Percentiles rank a stretch among this genome's conserved stretches.
Evolutionary conservation across 129 eudicot genomes (phyloP).

Genomic region (Chrysanthemum lavandulifolium): DNA sequence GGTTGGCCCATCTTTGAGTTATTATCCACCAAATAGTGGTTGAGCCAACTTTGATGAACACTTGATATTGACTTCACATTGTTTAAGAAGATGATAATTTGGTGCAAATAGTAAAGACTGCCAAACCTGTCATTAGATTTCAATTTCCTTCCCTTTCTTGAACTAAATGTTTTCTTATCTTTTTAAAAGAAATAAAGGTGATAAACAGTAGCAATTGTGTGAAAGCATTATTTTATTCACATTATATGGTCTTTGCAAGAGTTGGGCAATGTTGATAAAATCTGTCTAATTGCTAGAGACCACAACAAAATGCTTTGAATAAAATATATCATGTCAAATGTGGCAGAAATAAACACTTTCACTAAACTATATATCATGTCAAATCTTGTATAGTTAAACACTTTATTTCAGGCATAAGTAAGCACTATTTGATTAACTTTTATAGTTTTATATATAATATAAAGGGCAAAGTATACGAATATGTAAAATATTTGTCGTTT

Average conservation of each 20-base stretch:
- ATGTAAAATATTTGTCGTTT: too few relatives aligned
- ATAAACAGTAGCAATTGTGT: too few relatives aligned
- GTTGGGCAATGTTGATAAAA: background rate
- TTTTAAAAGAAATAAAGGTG: background rate
- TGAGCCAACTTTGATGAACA: constrained; percentile 31
- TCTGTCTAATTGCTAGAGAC: background rate
- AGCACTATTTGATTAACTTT: too few relatives aligned
- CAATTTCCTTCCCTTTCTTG: constrained; percentile 13
- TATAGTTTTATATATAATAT: too few relatives aligned
- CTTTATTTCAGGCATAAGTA: too few relatives aligned
- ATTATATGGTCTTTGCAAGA: background rate
- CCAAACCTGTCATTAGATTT: constrained; percentile 31
- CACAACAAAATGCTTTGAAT: background rate
- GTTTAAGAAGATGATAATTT: constrained; percentile 25
- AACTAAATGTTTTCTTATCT: background rate
- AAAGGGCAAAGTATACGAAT: too few relatives aligned
- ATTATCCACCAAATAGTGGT: constrained; percentile 40
- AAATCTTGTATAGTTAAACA: too few relatives aligned
- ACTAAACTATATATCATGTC: too few relatives aligned
- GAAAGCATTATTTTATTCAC: too few relatives aligned
- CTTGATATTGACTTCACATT: constrained; percentile 28
- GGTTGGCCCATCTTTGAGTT: constrained; percentile 36
- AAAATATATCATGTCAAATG: too few relatives aligned
- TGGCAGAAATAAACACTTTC: too few relatives aligned
- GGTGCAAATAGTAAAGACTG: constrained; percentile 29